phyloP scores from a whole-genome alignment of 768 basidiomycete species.

The Russula brevipes region DNA sequence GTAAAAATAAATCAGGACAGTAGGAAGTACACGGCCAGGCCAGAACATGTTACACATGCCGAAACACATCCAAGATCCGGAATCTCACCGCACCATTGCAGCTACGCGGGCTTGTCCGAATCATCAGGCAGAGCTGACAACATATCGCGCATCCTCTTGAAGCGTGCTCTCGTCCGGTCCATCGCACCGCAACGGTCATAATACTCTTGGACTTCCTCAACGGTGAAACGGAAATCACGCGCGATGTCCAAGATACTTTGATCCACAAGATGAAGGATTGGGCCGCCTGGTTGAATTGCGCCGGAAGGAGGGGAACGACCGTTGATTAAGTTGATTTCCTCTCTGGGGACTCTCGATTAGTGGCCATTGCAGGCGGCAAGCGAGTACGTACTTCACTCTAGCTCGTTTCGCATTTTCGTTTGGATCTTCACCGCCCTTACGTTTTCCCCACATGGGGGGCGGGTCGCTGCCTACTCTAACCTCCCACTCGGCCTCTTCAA shows the following conservation, averaged over 20 bases:
- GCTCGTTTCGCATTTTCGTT: conserved; percentile 38
- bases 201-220: conserved; percentile 72
- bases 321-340: neutral
- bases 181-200: conserved; percentile 72
- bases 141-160: conserved; percentile 59
- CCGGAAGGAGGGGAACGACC: conserved; percentile 9
- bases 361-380: neutral
- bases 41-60: neutral
- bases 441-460: conserved; percentile 67
- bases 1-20: conserved; percentile 7
- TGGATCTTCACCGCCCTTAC: conserved; percentile 41
- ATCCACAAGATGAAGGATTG: conserved; percentile 56
- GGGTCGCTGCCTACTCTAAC: conserved; percentile 57
- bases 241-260: conserved; percentile 63
- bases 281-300: conserved; percentile 1
- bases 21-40: neutral
- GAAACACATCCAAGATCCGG: neutral
- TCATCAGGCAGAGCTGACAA: conserved; percentile 26
- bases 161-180: conserved; percentile 56
- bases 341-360: neutral
- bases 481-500: conserved; percentile 60
- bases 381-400: conserved; percentile 38
- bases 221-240: conserved; percentile 60
- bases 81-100: neutral
- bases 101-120: conserved; percentile 6